Evolutionary conservation across 202 grass and related monocot species (phyloP), one percentile per base, ranked within the genome.

Genomic region (Tripidium arundinaceum): DNA sequence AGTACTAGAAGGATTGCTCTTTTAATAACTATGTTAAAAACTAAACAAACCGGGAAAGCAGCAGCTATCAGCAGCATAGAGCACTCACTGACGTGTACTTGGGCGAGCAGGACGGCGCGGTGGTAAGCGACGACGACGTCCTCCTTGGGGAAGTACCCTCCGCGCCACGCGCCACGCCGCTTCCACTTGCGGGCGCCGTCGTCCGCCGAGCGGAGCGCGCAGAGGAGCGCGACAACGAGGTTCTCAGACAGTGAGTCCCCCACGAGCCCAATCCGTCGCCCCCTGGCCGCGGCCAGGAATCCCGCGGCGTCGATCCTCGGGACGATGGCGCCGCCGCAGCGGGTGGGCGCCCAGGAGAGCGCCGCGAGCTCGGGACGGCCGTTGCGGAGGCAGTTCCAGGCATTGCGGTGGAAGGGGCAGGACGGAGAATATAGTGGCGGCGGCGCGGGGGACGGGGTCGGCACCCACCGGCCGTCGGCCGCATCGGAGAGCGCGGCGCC

Each of bases 301-400:
- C 62, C 75, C 8, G 79, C 69, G 8, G 92, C 90, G 59, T 93
- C 82, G 63, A 95, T 63, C 77, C 96, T 86, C 18, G 96, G 82
- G 8, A 98, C 46, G 25, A 62, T 60, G 25, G 62, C 76, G 11
- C 87, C 92, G 39, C 76, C 86, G 86, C 96, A 98, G 84, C 92
- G 92, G 24, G 47, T 21, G 4, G 96, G 96, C n/a, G 91, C 40
- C 92, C 96, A 99, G 61, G 89, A 91, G 77, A 99, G 93, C 52
- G 84, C 60, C 11, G 84, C 65, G 61, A 93, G 68, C 21, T 33
- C 65, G 40, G 82, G 82, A 0, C 82, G 58, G 26, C 74, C 68
- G 74, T 99, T 98, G 72, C 90, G 90, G 68, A 93, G 82, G 90
- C 90, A 99, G 70, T 99, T 99, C 96, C 92, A 95, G 57, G 92